Conservation (phyloP, 1,139 yeast genomes). For the Kodamaea alishanica region DNA sequence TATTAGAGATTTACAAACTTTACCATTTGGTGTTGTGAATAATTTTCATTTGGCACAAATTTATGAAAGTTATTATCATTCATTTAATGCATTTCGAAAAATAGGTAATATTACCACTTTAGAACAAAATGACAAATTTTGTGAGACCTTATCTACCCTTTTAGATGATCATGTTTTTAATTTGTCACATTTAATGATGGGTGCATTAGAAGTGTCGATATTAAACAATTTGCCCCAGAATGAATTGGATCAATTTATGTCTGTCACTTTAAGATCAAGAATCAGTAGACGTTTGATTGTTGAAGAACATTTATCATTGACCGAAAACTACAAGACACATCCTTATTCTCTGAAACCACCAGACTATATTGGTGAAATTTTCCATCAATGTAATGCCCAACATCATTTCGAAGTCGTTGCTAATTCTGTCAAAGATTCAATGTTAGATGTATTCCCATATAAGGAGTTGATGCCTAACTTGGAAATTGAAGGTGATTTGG, state of each 20-base stretch:
- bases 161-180: slow-evolving; percentile 77
- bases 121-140: slow-evolving; percentile 72
- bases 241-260: slow-evolving; percentile 67
- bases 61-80: slow-evolving; percentile 82
- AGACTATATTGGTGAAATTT: slow-evolving; percentile 82
- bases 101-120: slow-evolving; percentile 62
- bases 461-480: slow-evolving; percentile 67
- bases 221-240: slow-evolving; percentile 58
- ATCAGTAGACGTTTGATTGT: slow-evolving; percentile 86
- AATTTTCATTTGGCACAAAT: slow-evolving; percentile 83
- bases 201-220: slow-evolving; percentile 78
- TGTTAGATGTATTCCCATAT: slow-evolving; percentile 51
- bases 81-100: slow-evolving; percentile 79
- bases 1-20: slow-evolving; percentile 69
- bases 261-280: slow-evolving; percentile 75
- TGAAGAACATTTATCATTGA: slow-evolving; percentile 81
- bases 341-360: slow-evolving; percentile 53
- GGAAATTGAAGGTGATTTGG: slow-evolving; percentile 62
- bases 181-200: slow-evolving; percentile 88
- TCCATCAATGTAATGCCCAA: slow-evolving; percentile 72
- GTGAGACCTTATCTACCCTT: slow-evolving; percentile 57
- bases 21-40: slow-evolving; percentile 82
- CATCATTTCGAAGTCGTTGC: slow-evolving; percentile 57
- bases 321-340: slow-evolving; percentile 52
- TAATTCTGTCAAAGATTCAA: slow-evolving; percentile 41